Conservation (phyloP, 495 filamentous ascomycete species). For the Penicillium herquei region DNA sequence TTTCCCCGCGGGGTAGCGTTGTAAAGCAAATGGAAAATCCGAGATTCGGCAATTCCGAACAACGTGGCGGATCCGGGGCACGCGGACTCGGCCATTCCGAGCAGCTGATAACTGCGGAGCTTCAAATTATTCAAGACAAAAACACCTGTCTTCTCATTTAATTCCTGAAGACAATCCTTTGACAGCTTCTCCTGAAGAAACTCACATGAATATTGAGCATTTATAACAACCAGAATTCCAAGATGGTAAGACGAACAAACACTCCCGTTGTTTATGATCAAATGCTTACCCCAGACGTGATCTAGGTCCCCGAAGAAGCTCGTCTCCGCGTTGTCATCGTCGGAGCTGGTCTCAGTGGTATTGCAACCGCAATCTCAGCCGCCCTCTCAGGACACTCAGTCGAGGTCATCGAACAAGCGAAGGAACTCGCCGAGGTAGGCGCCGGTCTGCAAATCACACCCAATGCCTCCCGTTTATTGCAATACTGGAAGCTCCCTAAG, state of each 20-base stretch:
- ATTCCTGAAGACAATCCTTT: background rate
- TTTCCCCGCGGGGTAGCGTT: background rate
- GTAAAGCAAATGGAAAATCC: background rate
- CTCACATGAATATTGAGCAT: background rate
- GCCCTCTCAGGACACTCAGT: slow-evolving; percentile 60
- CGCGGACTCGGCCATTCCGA: background rate
- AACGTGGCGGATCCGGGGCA: background rate
- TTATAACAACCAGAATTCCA: background rate
- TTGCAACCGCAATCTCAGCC: slow-evolving; percentile 62
- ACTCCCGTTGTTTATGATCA: background rate
- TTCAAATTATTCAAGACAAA: background rate
- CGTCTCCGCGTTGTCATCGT: slow-evolving; percentile 26
- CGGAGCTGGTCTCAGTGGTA: slow-evolving; percentile 56
- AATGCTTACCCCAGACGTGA: background rate
- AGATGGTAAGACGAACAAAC: background rate
- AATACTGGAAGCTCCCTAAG: slow-evolving; percentile 51
- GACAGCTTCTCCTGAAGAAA: background rate
- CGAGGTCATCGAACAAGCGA: slow-evolving; percentile 60
- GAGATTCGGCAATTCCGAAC: background rate
- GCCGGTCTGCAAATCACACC: slow-evolving; percentile 59
- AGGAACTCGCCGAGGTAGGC: slow-evolving; percentile 53
- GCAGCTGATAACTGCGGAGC: background rate
- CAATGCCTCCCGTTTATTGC: slow-evolving; percentile 53
- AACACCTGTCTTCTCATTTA: background rate
- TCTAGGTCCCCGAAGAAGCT: background rate